phyloP scores from a whole-genome alignment of 192 early-diverging fungal species.

The Ramicandelaber brevisporus region DNA sequence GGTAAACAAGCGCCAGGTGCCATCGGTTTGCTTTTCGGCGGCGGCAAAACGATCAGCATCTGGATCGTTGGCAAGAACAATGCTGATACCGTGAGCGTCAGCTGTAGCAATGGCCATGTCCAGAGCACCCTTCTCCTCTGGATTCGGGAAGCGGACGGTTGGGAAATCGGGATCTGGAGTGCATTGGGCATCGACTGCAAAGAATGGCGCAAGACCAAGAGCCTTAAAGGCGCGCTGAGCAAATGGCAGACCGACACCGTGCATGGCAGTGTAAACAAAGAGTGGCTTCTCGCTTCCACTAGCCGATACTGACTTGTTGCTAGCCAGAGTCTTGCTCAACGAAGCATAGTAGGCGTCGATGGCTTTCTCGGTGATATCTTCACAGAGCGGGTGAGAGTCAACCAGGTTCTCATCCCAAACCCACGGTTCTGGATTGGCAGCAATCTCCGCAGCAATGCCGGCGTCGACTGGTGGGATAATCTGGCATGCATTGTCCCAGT shows the following conservation, averaged over 20 bases:
- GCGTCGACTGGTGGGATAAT: slow-evolving; percentile 75
- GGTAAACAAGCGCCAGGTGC: slow-evolving; percentile 54
- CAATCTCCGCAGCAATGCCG: slow-evolving; percentile 48
- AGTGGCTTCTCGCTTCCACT: slow-evolving; percentile 4
- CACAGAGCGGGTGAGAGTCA: slow-evolving; percentile 16
- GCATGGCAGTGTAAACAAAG: slow-evolving; percentile 86
- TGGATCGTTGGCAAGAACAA: slow-evolving; percentile 85
- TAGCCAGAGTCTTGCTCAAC: too few species aligned
- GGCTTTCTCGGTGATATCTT: slow-evolving; percentile 29
- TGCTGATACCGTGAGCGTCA: slow-evolving; percentile 14
- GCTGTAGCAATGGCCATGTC: slow-evolving; percentile 44
- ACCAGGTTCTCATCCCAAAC: slow-evolving; percentile 41
- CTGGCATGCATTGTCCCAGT: slow-evolving; percentile 77
- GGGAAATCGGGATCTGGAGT: slow-evolving; percentile 75
- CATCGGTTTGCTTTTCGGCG: slow-evolving; percentile 46
- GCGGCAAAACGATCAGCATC: slow-evolving; percentile 81
- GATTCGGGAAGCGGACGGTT: slow-evolving; percentile 65
- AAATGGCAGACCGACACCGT: slow-evolving; percentile 69
- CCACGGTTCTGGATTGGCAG: slow-evolving; percentile 21
- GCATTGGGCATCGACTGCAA: slow-evolving; percentile 35
- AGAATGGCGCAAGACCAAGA: slow-evolving; percentile 42
- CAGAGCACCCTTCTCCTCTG: slow-evolving; percentile 74
- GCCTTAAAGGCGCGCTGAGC: slow-evolving; percentile 34
- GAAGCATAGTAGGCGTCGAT: slow-evolving; percentile 45
- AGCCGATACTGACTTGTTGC: too few species aligned